Percentiles rank a stretch among this genome's conserved stretches.
Evolutionary conservation across 768 basidiomycete species (phyloP).

Genomic region (Chalciporus pseudorubinellus): DNA sequence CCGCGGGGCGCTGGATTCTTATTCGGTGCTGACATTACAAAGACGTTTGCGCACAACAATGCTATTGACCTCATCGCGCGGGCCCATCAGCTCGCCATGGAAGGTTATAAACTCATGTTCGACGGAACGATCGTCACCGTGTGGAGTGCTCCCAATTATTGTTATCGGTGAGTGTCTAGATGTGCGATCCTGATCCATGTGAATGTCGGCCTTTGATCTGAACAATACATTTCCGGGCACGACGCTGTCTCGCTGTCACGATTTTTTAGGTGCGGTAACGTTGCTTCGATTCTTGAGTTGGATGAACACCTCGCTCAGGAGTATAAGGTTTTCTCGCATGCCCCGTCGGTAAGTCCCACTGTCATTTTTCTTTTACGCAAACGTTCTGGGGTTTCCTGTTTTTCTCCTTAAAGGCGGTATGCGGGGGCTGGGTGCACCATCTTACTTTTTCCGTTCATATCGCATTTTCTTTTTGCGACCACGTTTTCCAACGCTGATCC

Average conservation of each 20-base stretch:
- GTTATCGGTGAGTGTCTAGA: constrained; percentile 72
- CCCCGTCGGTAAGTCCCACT: constrained; percentile 64
- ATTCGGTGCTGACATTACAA: constrained; percentile 90
- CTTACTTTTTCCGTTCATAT: neutral
- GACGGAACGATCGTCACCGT: constrained; percentile 94
- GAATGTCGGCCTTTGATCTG: constrained; percentile 15
- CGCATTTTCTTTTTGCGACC: constrained; percentile 1
- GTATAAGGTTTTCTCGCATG: constrained; percentile 94
- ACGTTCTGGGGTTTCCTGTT: constrained; percentile 10
- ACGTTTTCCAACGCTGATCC: neutral
- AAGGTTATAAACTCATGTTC: constrained; percentile 97
- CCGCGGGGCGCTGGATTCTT: constrained; percentile 97
- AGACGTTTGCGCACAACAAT: constrained; percentile 87
- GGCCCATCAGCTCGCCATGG: constrained; percentile 97
- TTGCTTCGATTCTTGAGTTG: constrained; percentile 90
- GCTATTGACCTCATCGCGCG: constrained; percentile 92
- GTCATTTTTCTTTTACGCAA: constrained; percentile 14
- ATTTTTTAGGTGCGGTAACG: constrained; percentile 81
- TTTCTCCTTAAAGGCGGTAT: constrained; percentile 23
- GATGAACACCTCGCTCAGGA: constrained; percentile 92
- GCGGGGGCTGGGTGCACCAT: constrained; percentile 15
- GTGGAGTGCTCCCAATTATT: constrained; percentile 98
- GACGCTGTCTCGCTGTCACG: neutral
- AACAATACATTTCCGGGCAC: constrained; percentile 26
- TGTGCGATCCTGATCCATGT: constrained; percentile 11